Conservation (phyloP, 106 monocot genomes). For the Apostasia shenzhenica region DNA sequence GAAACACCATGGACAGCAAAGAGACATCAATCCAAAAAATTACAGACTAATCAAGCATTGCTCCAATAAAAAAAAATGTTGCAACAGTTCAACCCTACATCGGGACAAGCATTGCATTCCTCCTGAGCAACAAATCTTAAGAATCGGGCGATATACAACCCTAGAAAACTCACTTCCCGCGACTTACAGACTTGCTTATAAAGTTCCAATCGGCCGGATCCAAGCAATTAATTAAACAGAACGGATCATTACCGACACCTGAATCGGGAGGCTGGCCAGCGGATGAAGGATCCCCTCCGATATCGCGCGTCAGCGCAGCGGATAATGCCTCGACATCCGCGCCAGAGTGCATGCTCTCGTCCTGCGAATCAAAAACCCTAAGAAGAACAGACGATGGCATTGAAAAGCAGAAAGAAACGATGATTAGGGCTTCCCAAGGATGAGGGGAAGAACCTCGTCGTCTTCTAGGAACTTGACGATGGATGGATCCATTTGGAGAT, state of each 20-base stretch:
- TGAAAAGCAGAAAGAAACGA: background rate
- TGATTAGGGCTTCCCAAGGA: background rate
- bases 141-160: background rate
- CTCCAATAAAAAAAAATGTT: too few relatives aligned
- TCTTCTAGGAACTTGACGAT: slow-evolving; percentile 66
- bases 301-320: slow-evolving; percentile 67
- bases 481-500: slow-evolving; percentile 43
- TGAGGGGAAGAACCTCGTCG: slow-evolving; percentile 38
- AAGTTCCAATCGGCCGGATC: background rate
- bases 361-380: slow-evolving; percentile 27
- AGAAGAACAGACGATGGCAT: background rate
- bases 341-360: slow-evolving; percentile 84
- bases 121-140: too few relatives aligned
- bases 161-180: background rate
- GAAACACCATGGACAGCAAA: too few relatives aligned
- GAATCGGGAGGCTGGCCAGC: slow-evolving; percentile 23
- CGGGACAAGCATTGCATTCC: too few relatives aligned
- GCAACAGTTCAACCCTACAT: too few relatives aligned
- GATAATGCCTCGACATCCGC: slow-evolving; percentile 88
- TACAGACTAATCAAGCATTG: too few relatives aligned
- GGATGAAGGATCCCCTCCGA: slow-evolving; percentile 36
- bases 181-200: background rate
- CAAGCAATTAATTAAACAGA: background rate
- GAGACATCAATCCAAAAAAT: too few relatives aligned
- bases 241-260: slow-evolving; percentile 18